Base-by-base conservation (phyloP, 495 filamentous ascomycete species). In the Glonium stellatum region DNA sequence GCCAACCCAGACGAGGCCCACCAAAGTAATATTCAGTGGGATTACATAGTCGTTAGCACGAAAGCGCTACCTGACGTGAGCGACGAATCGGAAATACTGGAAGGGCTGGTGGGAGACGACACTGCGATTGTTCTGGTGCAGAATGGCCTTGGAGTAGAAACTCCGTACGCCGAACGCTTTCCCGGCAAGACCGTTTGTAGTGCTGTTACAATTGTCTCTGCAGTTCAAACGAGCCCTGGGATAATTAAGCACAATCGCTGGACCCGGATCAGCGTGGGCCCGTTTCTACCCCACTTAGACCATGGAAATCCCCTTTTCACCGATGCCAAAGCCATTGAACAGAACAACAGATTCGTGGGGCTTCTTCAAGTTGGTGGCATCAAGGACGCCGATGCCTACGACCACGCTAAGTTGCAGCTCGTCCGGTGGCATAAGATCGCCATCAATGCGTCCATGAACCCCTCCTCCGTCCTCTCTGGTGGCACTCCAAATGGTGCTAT, bases 111-210 rank as follows among this genome's bases (percentile, higher is more conserved):
- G 21, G 37, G 39, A 25, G 60, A 61, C 19, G 21, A 46, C 27
- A 72, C 69, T 18, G 59, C 62, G 12, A 79, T 88, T 59, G 82
- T 88, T 19, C 72, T 88, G 35, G 83, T 87, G 53, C 85, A 88
- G 60, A 88, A 88, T 69, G 85, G 85, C 25, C 78, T 88, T 10
- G 85, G 85, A 25, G 84, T 87, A 25, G 85, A 88, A 59, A 79
- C 79, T 11, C 77, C 83, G 0, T 85, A 86, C 70, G 76, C 81
- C 34, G 69, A 69, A 48, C 72, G 77, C 9, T 87, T 83, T 57
- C 82, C 84, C 0, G 9, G 61, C 10, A 77, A 69, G 10, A 77
- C 80, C 0, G 82, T 87, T 54, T 67, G 87, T 23, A 84, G 78
- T 37, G 84, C 79, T 54, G 84, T 87, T 42, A 83, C 81, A 11